Evolutionary conservation across 306 rosid species (phyloP), one percentile per base, ranked within the genome.

Genomic region (Betula pendula): DNA sequence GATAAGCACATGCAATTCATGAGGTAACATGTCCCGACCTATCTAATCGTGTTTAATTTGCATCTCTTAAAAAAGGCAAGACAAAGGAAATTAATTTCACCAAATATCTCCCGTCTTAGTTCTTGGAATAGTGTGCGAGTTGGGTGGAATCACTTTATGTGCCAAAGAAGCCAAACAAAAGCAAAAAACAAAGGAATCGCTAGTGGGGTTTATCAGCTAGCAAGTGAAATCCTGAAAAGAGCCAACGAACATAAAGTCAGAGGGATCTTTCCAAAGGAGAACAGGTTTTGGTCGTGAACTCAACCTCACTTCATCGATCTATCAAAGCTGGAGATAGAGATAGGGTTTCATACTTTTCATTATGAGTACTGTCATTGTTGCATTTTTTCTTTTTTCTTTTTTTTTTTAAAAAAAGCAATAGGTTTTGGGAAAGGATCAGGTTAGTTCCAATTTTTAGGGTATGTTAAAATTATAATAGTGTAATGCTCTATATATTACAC

Each of bases 71-170:
- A 69, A 48, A 69, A 66, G 17, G 2, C 71, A 68, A 42, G 75
- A 17, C 35, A 42, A 1, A 69, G 71, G 58, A 68, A 66, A 42
- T 29, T 50, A 45, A 68, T 72, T 49, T 69, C 56, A 48, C 42
- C 51, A 60, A 62, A 58, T 48, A 75, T 59, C 68, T 70, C 27
- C 27, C 31, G 42, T 44, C 35, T 55, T 63, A n/a, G n/a, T n/a
- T n/a, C n/a, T n/a, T n/a, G n/a, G n/a, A n/a, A n/a, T n/a, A 27
- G 77, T 52, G 50, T 75, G 76, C 24, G 40, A 67, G 77, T 82
- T 73, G 73, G 69, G 84, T 84, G 90, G 82, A 83, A 75, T 84
- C 77, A 73, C 75, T 76, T 88, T 83, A 67, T 10, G 72, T 24
- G 77, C 74, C 75, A 44, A 80, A 80, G 82, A 75, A 55, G 80